A percentile compares a stretch with the other conserved stretches of the same genome.
phyloP scores from a whole-genome alignment of 106 monocot genomes.

The Apostasia shenzhenica region DNA sequence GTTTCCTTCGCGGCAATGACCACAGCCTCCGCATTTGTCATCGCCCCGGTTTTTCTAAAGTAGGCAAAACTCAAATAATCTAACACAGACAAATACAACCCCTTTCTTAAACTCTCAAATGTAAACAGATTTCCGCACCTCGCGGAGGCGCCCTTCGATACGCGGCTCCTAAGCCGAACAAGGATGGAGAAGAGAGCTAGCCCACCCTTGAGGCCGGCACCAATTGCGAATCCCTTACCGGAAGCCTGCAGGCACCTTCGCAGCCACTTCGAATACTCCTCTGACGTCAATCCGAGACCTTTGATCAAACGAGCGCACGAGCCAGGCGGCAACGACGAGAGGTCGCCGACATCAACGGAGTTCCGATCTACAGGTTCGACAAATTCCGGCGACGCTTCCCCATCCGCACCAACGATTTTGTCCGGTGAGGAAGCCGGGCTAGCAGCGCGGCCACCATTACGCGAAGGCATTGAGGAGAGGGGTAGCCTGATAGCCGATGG shows the following conservation, averaged over 20 bases:
- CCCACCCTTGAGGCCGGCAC: conserved; percentile 90
- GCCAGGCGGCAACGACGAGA: not conserved
- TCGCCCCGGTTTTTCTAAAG: conserved; percentile 53
- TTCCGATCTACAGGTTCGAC: not conserved
- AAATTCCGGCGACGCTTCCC: not conserved
- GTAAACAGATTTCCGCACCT: conserved; percentile 8
- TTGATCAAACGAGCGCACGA: not conserved
- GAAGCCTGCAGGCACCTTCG: conserved; percentile 67
- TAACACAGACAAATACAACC: not conserved
- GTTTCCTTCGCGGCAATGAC: conserved; percentile 71
- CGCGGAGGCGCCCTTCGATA: conserved; percentile 20
- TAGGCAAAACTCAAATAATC: not conserved
- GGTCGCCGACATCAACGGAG: not conserved
- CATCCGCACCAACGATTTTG: not conserved
- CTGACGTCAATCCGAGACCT: conserved; percentile 2
- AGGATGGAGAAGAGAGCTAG: conserved; percentile 85
- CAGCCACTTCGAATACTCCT: conserved; percentile 40
- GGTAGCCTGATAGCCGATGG: no score
- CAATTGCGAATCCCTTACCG: conserved; percentile 87
- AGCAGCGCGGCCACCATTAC: no score
- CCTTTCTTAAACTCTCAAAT: not conserved
- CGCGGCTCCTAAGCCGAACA: conserved; percentile 60
- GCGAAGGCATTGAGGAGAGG: no score
- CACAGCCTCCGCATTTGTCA: conserved; percentile 75
- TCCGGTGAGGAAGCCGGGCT: not conserved